Evolutionary conservation across 192 early-diverging fungal species (phyloP), one percentile per base, ranked within the genome.

Genomic region (Geranomyces variabilis): DNA sequence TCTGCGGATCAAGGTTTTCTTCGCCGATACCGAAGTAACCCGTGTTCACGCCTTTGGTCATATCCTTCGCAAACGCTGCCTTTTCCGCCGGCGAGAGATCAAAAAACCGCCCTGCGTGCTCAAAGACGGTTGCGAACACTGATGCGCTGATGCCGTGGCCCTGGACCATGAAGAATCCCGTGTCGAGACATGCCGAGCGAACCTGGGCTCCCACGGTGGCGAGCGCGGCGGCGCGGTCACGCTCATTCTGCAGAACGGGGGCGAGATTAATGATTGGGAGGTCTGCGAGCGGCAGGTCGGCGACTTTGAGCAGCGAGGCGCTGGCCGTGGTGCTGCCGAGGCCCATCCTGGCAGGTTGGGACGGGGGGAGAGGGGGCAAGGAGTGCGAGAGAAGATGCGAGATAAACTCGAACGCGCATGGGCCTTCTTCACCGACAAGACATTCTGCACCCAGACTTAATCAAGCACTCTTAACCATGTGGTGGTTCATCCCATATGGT

Each of bases 1-100:
- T 57, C 10, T 12, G 9, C 14, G 56, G 56, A 57, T 57, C 56
- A 28, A 57, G 56, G 24, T 57, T 57, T 28, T 57, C 56, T 10
- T 57, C 56, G 56, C 56, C 56, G 24, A 57, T 26, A 12, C 56
- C 56, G 24, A 57, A 57, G 56, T 57, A 57, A 12, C 56, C 56
- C 14, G 14, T 24, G 13, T 12, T 57, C 13, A 14, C 24, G 24
- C 24, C 24, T 24, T 28, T 57, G 12, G 46, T 19, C 46, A 47
- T 19, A 13, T 47, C 46, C 46, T 47, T 47, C 46, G 10, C 19
- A 24, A 19, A 57, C 56, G 9, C 19, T 12, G 10, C 10, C 56
- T 57, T 57, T 28, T 24, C 56, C 56, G 12, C 56, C 24, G 9
- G 12, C 14, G 56, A 24, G 14, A 24, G 13, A 28, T 57, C 56